phyloP scores from a whole-genome alignment of 768 basidiomycete species.

The Amanita jacksonii region DNA sequence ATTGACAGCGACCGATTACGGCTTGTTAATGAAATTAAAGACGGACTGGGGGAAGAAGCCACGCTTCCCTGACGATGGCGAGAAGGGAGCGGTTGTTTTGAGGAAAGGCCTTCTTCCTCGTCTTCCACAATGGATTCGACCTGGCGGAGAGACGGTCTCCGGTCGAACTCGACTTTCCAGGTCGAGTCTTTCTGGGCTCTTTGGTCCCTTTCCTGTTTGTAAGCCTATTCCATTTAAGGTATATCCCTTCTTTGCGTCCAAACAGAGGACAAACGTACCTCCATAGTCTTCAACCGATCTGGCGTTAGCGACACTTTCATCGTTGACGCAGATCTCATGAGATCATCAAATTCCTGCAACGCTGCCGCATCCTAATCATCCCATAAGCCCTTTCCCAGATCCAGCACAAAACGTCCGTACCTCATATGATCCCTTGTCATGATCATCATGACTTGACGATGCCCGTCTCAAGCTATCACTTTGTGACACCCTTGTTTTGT shows the following conservation, averaged over 20 bases:
- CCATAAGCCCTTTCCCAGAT: slow-evolving; percentile 7
- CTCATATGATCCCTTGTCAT: slow-evolving; percentile 22
- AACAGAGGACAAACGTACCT: slow-evolving; percentile 48
- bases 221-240: slow-evolving; percentile 34
- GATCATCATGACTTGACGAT: slow-evolving; percentile 23
- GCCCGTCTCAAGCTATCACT: slow-evolving; percentile 20
- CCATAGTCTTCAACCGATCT: slow-evolving; percentile 86
- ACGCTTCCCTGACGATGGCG: slow-evolving; percentile 40
- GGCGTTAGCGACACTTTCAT: slow-evolving; percentile 96
- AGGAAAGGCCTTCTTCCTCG: slow-evolving; percentile 39
- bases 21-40: slow-evolving; percentile 21
- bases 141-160: slow-evolving; percentile 38
- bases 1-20: slow-evolving; percentile 35
- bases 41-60: slow-evolving; percentile 28
- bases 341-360: slow-evolving; percentile 83
- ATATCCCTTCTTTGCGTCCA: slow-evolving; percentile 23
- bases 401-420: slow-evolving; percentile 10
- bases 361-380: slow-evolving; percentile 39
- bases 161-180: slow-evolving; percentile 27
- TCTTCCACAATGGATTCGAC: slow-evolving; percentile 61
- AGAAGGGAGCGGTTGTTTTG: slow-evolving; percentile 19
- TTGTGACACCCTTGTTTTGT: neutral
- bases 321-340: slow-evolving; percentile 83
- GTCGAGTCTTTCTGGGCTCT: slow-evolving; percentile 29
- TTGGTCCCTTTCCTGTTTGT: slow-evolving; percentile 66